phyloP scores from a whole-genome alignment of 129 eudicot species.

The Artemisia annua region DNA sequence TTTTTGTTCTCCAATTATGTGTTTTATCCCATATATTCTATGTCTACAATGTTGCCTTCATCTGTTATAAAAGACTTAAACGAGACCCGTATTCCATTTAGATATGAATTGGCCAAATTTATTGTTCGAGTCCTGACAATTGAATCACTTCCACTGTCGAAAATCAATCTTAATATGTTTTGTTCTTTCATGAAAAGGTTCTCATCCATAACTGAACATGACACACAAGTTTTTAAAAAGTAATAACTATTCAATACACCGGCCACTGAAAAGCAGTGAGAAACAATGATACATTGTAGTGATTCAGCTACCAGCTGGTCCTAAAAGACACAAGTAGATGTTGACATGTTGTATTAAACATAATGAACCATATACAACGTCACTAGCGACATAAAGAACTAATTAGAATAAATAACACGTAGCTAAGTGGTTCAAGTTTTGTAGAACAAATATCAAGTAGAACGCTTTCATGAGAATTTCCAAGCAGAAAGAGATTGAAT shows the following conservation, averaged over 20 bases:
- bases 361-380: background rate
- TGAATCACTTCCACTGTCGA: background rate
- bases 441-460: constrained; percentile 2
- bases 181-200: background rate
- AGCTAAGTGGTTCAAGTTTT: background rate
- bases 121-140: background rate
- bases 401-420: constrained; percentile 3
- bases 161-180: background rate
- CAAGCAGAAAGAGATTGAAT: constrained; percentile 48
- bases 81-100: background rate
- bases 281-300: no score
- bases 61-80: background rate
- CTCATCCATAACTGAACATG: no score
- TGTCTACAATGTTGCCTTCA: background rate
- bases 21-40: no score
- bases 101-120: background rate
- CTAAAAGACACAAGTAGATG: background rate
- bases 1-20: no score
- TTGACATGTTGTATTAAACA: constrained; percentile 2
- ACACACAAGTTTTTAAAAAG: no score
- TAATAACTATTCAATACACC: no score
- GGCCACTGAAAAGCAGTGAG: no score
- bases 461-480: constrained; percentile 35
- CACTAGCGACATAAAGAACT: background rate
- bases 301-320: background rate